Conservation (phyloP, 768 basidiomycete species). For the Boletus subparvulus region DNA sequence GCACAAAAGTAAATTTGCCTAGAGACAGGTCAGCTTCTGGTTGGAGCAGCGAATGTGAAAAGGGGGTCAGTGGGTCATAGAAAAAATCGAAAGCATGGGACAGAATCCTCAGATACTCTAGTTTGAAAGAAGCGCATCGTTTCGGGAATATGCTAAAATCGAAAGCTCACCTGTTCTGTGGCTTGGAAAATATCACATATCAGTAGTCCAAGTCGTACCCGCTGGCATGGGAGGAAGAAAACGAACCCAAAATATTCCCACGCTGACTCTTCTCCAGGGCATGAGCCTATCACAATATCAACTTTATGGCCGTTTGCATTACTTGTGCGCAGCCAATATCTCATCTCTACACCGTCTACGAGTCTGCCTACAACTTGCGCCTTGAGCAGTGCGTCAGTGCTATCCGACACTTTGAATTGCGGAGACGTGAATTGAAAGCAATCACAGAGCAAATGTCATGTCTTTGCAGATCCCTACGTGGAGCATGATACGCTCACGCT, state of each 20-base stretch:
- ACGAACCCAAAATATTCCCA: constrained; percentile 1
- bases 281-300: neutral
- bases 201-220: no score
- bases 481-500: constrained; percentile 77
- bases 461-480: constrained; percentile 84
- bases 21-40: neutral
- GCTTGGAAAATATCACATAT: neutral
- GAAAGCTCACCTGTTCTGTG: neutral
- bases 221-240: no score
- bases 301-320: constrained; percentile 78
- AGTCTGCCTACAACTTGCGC: constrained; percentile 73
- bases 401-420: neutral
- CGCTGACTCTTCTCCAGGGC: neutral
- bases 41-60: neutral
- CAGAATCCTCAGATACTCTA: constrained; percentile 11
- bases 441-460: constrained; percentile 54
- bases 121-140: constrained; percentile 4
- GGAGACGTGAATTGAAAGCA: constrained; percentile 6
- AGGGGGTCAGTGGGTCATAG: neutral
- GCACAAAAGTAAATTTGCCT: neutral
- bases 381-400: constrained; percentile 79
- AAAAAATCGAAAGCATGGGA: neutral
- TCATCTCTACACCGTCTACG: constrained; percentile 80
- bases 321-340: constrained; percentile 64
- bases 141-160: neutral